Evolutionary conservation across 768 basidiomycete species (phyloP), one percentile per base, ranked within the genome.

Genomic region (Mycena metata): DNA sequence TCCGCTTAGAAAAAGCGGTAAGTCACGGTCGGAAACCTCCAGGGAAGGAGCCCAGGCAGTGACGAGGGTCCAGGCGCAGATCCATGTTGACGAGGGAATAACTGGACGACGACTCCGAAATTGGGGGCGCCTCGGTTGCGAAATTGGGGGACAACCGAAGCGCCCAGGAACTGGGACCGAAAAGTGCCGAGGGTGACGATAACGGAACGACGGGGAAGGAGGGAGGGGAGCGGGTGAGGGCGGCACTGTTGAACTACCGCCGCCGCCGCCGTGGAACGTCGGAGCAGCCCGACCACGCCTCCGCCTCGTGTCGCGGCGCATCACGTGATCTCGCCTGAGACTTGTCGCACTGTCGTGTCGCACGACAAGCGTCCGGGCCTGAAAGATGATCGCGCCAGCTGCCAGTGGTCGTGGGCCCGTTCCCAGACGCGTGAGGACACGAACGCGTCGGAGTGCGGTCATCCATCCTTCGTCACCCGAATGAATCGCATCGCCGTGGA

Each of bases 261-360:
- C 46, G 16, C 9, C 6, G 16, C 17, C 21, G 50, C 6, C 6
- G 4, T n/a, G 41, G 19, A 11, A 13, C 10, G 13, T 12, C 12
- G 13, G 55, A 43, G 4, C 43, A 15, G 24, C 26, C 2, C 10
- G 11, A 6, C 21, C 63, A 64, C 55, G 46, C 63, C 19, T 42
- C 43, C 33, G 15, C 63, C 63, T 24, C 63, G 36, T 64, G 63
- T 47, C 46, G 43, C 52, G 23, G 23, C 30, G 3, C 17, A 35
- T 46, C 36, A 24, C 36, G 55, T 57, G 55, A 56, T 23, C 35
- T 55, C 55, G 23, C 41, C 24, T 39, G 23, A 43, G 41, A 43
- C 13, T 35, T n/a, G 7, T 33, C 59, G 33, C 11, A 9, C 10
- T 21, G 56, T 26, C 24, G 26, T 33, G 46, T 47, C 45, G 26